Conservation (phyloP, 1,284 basidiomycete genomes). For the Ganoderma lucidum region DNA sequence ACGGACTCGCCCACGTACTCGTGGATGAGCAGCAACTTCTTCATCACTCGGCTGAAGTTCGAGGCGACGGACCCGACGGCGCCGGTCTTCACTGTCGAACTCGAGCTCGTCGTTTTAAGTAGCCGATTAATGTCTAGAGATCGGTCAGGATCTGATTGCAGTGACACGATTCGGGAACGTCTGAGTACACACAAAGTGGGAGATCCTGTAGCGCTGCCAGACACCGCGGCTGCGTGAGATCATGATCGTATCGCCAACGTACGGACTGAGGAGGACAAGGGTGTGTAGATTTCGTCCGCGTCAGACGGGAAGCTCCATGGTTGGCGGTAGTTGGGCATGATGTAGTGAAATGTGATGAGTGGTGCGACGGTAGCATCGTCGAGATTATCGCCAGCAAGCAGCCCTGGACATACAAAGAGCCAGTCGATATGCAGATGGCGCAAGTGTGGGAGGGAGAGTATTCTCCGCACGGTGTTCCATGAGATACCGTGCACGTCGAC, state of each 20-base stretch:
- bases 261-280: background rate
- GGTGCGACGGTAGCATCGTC: background rate
- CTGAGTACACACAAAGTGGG: background rate
- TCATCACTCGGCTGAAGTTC: background rate
- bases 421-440: background rate
- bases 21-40: slow-evolving; percentile 10
- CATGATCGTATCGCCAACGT: background rate
- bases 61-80: background rate
- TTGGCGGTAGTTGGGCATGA: background rate
- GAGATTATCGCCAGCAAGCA: background rate
- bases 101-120: background rate
- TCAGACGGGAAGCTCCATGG: slow-evolving; percentile 1
- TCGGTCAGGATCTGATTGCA: background rate
- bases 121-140: background rate
- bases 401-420: background rate
- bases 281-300: background rate
- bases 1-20: slow-evolving; percentile 9
- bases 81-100: slow-evolving; percentile 3
- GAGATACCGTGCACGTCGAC: background rate
- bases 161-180: background rate
- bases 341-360: background rate
- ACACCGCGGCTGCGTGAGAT: background rate
- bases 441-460: background rate
- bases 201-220: too few relatives aligned
- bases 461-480: background rate